Conservation (phyloP, 345 rosid genomes). For the Dipteronia dyeriana region DNA sequence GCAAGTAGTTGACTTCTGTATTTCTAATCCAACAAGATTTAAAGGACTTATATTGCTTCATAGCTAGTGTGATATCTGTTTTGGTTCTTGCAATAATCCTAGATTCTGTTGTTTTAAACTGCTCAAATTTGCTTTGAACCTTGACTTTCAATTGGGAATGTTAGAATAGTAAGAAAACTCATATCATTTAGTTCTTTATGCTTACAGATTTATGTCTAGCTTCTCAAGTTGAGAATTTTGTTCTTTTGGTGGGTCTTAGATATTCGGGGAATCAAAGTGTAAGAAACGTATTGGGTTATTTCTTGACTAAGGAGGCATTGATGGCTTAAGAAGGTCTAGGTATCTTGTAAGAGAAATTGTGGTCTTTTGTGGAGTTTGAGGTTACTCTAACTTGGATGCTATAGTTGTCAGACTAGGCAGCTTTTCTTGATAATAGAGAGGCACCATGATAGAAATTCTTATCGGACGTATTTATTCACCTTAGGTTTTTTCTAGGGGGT, state of each 20-base stretch:
- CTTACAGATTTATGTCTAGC: background rate
- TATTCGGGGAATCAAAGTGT: background rate
- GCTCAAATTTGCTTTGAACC: background rate
- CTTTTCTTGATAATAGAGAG: background rate
- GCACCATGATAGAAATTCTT: background rate
- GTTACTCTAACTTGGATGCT: background rate
- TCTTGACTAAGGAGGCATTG: background rate
- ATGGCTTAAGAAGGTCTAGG: background rate
- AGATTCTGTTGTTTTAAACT: background rate
- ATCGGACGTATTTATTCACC: background rate
- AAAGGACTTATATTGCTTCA: background rate
- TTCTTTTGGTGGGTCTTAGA: background rate
- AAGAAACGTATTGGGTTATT: background rate
- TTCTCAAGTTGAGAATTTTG: conserved; percentile 1
- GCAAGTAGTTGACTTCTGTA: background rate
- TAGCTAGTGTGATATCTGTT: background rate
- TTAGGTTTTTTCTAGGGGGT: background rate
- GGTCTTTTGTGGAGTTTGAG: background rate
- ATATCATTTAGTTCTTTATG: background rate
- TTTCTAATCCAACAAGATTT: background rate
- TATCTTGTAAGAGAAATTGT: background rate
- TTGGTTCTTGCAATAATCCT: background rate
- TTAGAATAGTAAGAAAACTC: background rate
- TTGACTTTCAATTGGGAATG: background rate
- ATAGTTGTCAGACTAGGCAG: background rate